Evolutionary conservation across 1,284 basidiomycete genomes (phyloP).

Genomic region (Phellinidium pouzarii): DNA sequence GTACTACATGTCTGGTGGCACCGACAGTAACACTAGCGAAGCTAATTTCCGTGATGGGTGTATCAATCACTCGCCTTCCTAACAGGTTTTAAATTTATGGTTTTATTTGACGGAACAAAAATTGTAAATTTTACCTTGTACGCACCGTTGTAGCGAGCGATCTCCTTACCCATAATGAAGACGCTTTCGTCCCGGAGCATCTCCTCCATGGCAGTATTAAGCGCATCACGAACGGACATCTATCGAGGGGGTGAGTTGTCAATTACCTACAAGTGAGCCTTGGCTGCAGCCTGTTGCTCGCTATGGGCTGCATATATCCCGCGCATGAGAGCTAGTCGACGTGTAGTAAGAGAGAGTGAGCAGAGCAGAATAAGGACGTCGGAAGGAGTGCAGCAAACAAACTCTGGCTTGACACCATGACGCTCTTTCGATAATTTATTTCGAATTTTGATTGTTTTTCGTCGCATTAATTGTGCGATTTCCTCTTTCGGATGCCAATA

Average conservation of each 20-base stretch:
- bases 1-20: slow-evolving; percentile 99
- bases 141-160: slow-evolving; percentile 98
- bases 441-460: too few relatives aligned
- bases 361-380: slow-evolving; percentile 31
- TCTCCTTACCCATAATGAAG: slow-evolving; percentile 96
- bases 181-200: slow-evolving; percentile 96
- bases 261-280: slow-evolving; percentile 19
- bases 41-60: slow-evolving; percentile 97
- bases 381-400: too few relatives aligned
- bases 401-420: too few relatives aligned
- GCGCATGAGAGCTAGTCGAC: slow-evolving; percentile 42
- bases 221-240: slow-evolving; percentile 98
- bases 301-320: slow-evolving; percentile 58
- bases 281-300: slow-evolving; percentile 40
- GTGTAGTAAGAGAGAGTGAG: slow-evolving; percentile 36
- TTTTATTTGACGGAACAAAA: not conserved
- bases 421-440: too few relatives aligned
- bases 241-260: slow-evolving; percentile 28
- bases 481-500: too few relatives aligned
- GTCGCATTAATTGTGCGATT: too few relatives aligned
- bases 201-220: slow-evolving; percentile 99
- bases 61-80: slow-evolving; percentile 97
- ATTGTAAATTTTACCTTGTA: slow-evolving; percentile 74
- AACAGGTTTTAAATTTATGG: slow-evolving; percentile 79
- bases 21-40: slow-evolving; percentile 97